Conservation (phyloP, 108 stramenopile species). For the Nitzschia sp. region DNA sequence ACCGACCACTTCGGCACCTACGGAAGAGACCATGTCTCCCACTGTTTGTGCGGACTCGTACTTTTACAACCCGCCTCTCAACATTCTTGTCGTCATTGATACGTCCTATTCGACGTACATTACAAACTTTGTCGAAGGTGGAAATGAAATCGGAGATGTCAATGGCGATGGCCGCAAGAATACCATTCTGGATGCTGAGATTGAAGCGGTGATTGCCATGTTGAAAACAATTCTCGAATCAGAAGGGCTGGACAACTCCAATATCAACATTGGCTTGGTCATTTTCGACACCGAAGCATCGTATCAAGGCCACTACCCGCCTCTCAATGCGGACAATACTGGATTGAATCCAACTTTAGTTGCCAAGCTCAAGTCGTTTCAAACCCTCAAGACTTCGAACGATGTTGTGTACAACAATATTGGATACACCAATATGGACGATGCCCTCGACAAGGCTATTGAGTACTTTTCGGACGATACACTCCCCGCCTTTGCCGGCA, state of each 20-base stretch:
- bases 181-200: constrained; percentile 43
- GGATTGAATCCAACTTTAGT: constrained; percentile 7
- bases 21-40: too few relatives aligned
- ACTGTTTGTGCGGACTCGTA: constrained; percentile 19
- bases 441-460: constrained; percentile 32
- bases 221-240: constrained; percentile 16
- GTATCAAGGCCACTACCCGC: constrained; percentile 3
- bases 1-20: too few relatives aligned
- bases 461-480: constrained; percentile 23
- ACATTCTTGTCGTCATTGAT: constrained; percentile 38
- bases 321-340: constrained; percentile 2
- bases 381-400: not conserved
- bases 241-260: constrained; percentile 18
- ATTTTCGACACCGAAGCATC: constrained; percentile 26
- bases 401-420: constrained; percentile 10
- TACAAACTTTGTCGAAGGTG: constrained; percentile 11
- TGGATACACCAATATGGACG: constrained; percentile 45
- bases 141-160: constrained; percentile 22
- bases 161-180: constrained; percentile 26
- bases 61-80: constrained; percentile 9
- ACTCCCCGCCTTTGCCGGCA: not conserved
- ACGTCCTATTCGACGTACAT: constrained; percentile 23
- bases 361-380: not conserved
- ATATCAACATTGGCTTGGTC: constrained; percentile 33
- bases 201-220: constrained; percentile 15